Conservation (phyloP, 331 rosid genomes). For the Dryas integrifolia region DNA sequence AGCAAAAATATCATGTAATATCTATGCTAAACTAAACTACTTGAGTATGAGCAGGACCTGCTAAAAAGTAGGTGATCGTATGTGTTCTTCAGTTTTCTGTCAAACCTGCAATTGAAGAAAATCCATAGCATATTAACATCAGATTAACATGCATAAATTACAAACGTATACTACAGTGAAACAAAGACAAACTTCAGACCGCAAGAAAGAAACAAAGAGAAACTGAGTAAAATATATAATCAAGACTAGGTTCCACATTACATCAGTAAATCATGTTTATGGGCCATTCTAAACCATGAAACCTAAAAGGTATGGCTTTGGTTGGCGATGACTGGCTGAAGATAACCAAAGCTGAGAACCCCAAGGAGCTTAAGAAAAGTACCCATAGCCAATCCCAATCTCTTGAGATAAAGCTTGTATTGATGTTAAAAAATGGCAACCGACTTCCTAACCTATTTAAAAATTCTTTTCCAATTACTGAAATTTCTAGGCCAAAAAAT, state of each 20-base stretch:
- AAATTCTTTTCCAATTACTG: neutral
- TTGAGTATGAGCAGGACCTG: constrained; percentile 56
- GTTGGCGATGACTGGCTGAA: neutral
- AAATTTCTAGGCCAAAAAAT: neutral
- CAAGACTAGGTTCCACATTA: neutral
- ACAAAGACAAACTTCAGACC: neutral
- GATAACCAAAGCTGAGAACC: neutral
- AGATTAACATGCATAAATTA: neutral
- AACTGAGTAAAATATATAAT: neutral
- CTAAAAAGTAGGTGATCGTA: constrained; percentile 94
- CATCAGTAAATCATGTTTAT: neutral
- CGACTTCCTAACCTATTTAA: neutral
- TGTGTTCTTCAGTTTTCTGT: constrained; percentile 91
- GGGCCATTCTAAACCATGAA: neutral
- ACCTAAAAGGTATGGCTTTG: neutral
- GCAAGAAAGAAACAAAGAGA: neutral
- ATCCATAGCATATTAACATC: neutral
- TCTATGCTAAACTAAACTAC: neutral
- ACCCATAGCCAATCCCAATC: neutral
- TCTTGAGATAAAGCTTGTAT: too few species aligned
- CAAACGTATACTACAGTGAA: neutral
- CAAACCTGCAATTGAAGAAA: constrained; percentile 66
- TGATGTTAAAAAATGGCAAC: neutral
- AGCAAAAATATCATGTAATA: neutral
- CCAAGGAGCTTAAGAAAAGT: neutral